Conservation (phyloP, 2,329 filamentous ascomycete genomes). For the Didymella segeticola region DNA sequence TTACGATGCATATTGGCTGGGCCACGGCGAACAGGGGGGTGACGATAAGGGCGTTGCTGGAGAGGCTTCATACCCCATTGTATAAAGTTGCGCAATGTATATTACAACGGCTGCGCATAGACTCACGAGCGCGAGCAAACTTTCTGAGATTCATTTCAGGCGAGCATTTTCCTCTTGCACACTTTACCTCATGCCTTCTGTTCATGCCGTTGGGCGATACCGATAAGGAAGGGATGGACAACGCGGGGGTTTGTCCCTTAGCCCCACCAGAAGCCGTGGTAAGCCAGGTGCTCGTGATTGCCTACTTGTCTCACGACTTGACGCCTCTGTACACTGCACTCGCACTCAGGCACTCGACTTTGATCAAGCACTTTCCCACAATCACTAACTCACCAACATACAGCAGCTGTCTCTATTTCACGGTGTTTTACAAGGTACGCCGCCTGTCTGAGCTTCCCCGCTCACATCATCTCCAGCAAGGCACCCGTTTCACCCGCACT, state of each 20-base stretch:
- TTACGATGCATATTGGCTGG: constrained; percentile 22
- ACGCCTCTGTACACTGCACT: constrained; percentile 13
- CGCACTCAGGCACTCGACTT: background rate
- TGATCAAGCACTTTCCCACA: constrained; percentile 1
- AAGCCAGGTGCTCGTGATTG: constrained; percentile 12
- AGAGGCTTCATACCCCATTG: constrained; percentile 8
- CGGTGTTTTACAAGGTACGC: constrained; percentile 10
- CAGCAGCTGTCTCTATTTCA: background rate
- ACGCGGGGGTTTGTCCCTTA: constrained; percentile 10
- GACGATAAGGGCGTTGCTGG: constrained; percentile 20
- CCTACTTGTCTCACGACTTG: constrained; percentile 14
- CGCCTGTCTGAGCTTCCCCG: constrained; percentile 17
- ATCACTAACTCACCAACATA: background rate
- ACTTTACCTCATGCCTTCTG: background rate
- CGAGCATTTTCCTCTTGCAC: background rate
- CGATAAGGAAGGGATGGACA: constrained; percentile 13
- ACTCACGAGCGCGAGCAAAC: background rate
- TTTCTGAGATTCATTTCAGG: background rate
- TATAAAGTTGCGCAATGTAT: constrained; percentile 8
- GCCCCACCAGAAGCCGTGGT: constrained; percentile 5
- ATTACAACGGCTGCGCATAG: background rate
- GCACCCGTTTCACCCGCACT: constrained; percentile 29
- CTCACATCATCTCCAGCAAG: constrained; percentile 24
- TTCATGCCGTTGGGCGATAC: constrained; percentile 5
- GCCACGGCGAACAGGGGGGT: constrained; percentile 6